These are phyloP conservation scores for Trichoderma arundinaceum DNA, from an alignment of 2,329 filamentous ascomycete species.

Conservation along the genomic window DNA sequence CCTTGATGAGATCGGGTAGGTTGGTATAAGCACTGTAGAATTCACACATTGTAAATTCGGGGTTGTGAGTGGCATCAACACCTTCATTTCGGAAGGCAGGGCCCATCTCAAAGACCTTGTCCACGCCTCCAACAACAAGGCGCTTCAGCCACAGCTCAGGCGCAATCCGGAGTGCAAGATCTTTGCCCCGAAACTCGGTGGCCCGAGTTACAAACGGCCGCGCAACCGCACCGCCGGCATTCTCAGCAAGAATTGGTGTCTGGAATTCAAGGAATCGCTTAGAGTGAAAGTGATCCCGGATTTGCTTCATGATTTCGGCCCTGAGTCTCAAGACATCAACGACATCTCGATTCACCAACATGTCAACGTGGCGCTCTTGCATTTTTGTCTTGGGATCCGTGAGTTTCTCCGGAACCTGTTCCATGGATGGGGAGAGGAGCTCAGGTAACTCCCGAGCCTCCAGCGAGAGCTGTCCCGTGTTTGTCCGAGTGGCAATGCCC, in stretches of 20 bases:
- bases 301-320: constrained; percentile 72
- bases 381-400: constrained; percentile 74
- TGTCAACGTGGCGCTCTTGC: constrained; percentile 82
- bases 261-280: constrained; percentile 83
- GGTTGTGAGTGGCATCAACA: constrained; percentile 89
- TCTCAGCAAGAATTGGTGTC: constrained; percentile 83
- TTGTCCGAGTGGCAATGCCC: constrained; percentile 72
- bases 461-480: constrained; percentile 77
- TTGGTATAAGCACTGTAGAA: constrained; percentile 90
- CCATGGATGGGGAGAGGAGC: constrained; percentile 77
- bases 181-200: constrained; percentile 73
- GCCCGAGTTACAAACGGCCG: constrained; percentile 83
- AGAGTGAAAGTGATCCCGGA: constrained; percentile 75
- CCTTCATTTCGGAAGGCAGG: constrained; percentile 93
- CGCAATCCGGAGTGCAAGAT: constrained; percentile 82
- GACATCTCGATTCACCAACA: constrained; percentile 74
- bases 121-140: constrained; percentile 84
- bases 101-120: constrained; percentile 91
- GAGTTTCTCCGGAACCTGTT: constrained; percentile 75
- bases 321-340: constrained; percentile 75
- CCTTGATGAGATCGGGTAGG: constrained; percentile 72
- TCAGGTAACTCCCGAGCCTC: constrained; percentile 70
- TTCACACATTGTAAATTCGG: constrained; percentile 96
- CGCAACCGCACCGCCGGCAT: constrained; percentile 85
- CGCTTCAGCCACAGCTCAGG: constrained; percentile 96